Conservation (phyloP, 257 asterid species). For the Primulina huaijiensis region DNA sequence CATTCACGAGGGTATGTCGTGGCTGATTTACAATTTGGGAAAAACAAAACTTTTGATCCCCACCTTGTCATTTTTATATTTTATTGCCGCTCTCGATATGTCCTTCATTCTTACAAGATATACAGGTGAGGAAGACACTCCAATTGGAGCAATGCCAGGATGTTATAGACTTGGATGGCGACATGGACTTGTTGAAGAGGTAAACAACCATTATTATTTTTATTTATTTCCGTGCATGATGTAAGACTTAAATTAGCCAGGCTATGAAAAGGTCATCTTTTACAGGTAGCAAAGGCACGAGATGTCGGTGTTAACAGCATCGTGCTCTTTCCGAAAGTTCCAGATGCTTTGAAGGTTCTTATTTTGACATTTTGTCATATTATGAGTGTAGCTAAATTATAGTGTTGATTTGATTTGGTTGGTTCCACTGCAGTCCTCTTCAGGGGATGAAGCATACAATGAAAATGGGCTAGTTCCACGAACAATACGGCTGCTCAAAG, state of each 20-base stretch:
- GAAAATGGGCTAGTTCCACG: slow-evolving; percentile 90
- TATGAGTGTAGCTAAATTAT: slow-evolving; percentile 14
- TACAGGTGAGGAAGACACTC: slow-evolving; percentile 93
- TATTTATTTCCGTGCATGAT: slow-evolving; percentile 8
- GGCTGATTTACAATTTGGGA: not conserved
- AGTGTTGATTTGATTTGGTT: slow-evolving; percentile 16
- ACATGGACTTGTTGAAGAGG: slow-evolving; percentile 97
- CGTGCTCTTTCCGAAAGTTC: slow-evolving; percentile 95
- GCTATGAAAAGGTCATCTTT: slow-evolving; percentile 22
- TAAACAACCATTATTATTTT: slow-evolving; percentile 16
- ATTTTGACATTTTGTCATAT: slow-evolving; percentile 15
- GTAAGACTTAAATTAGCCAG: slow-evolving; percentile 1
- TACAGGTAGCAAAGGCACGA: slow-evolving; percentile 82
- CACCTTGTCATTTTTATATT: not conserved
- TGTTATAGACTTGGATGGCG: slow-evolving; percentile 99
- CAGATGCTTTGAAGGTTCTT: slow-evolving; percentile 90
- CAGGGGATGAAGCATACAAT: slow-evolving; percentile 93
- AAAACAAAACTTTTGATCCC: not conserved
- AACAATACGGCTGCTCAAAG: slow-evolving; percentile 81
- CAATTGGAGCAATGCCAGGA: slow-evolving; percentile 99
- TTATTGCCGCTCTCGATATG: not conserved
- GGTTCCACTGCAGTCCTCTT: slow-evolving; percentile 48
- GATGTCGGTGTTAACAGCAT: slow-evolving; percentile 98
- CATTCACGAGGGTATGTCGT: slow-evolving; percentile 78
- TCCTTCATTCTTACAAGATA: slow-evolving; percentile 16